Percentiles rank a stretch among this genome's conserved stretches.
phyloP scores from a whole-genome alignment of 495 filamentous ascomycete species.

The Penicillium canariense region DNA sequence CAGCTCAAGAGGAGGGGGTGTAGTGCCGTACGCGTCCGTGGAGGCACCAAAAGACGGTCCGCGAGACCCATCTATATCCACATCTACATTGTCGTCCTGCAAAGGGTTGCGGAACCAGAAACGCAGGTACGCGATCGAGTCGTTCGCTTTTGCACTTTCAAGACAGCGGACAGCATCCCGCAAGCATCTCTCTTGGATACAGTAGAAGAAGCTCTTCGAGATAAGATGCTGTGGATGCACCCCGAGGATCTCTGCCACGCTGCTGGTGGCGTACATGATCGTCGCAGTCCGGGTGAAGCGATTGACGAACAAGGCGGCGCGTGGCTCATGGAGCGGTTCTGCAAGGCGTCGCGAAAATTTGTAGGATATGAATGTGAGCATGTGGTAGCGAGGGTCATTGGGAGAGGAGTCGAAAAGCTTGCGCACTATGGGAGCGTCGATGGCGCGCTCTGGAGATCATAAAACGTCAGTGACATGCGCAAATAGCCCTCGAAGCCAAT shows the following conservation, averaged over 20 bases:
- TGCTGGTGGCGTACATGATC: constrained; percentile 83
- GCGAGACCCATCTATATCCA: constrained; percentile 10
- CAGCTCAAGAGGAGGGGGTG: constrained; percentile 54
- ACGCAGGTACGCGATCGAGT: constrained; percentile 90
- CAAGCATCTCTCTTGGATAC: constrained; percentile 49
- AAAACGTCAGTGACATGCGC: constrained; percentile 7
- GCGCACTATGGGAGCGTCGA: constrained; percentile 76
- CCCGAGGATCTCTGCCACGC: constrained; percentile 69
- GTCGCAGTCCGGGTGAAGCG: constrained; percentile 79
- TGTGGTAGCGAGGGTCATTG: constrained; percentile 83
- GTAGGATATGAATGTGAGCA: constrained; percentile 79
- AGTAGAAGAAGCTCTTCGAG: constrained; percentile 27
- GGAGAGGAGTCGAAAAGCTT: constrained; percentile 78
- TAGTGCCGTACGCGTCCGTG: neutral
- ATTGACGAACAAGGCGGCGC: constrained; percentile 83
- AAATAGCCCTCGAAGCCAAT: no score
- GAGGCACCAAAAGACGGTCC: neutral
- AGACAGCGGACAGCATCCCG: constrained; percentile 72
- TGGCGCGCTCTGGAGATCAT: constrained; percentile 60
- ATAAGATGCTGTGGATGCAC: constrained; percentile 42
- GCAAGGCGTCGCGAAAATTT: constrained; percentile 71
- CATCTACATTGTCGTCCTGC: constrained; percentile 36
- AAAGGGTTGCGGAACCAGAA: constrained; percentile 81
- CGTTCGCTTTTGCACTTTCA: constrained; percentile 86
- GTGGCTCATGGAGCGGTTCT: constrained; percentile 65